A percentile compares a stretch with the other conserved stretches of the same genome.
phyloP scores from a whole-genome alignment of 805 yeast genomes.

The Teunomyces pallodes region DNA sequence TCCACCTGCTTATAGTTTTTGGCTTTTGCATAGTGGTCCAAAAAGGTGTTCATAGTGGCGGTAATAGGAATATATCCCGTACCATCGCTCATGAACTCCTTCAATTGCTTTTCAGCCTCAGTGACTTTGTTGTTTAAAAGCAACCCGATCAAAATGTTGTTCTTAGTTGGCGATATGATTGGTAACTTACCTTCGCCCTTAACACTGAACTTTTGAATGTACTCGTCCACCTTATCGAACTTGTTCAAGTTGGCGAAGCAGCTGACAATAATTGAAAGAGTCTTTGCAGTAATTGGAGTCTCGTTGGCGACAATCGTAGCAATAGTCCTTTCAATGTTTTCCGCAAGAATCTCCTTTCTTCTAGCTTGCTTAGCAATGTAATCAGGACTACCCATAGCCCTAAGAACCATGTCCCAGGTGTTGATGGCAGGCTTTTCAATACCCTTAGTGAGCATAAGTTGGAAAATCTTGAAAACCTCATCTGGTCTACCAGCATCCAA shows the following conservation, averaged over 20 bases:
- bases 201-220: conserved; percentile 29
- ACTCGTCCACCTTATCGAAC: conserved; percentile 42
- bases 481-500: conserved; percentile 32
- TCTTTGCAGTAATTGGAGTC: conserved; percentile 43
- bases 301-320: conserved; percentile 27
- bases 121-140: conserved; percentile 35
- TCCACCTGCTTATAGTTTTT: conserved; percentile 48
- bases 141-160: conserved; percentile 46
- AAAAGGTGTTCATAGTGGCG: conserved; percentile 50
- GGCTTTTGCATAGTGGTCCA: conserved; percentile 39
- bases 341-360: conserved; percentile 21
- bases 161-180: conserved; percentile 39
- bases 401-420: conserved; percentile 60
- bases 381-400: conserved; percentile 42
- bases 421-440: conserved; percentile 38
- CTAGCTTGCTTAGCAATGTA: conserved; percentile 22
- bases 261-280: conserved; percentile 47
- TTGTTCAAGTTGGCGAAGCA: conserved; percentile 40
- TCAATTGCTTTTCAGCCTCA: conserved; percentile 45
- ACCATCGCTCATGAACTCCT: conserved; percentile 31
- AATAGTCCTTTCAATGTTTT: conserved; percentile 26
- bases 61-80: conserved; percentile 43
- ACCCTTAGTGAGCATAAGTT: conserved; percentile 40
- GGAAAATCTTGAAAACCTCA: conserved; percentile 49
- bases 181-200: conserved; percentile 19